Evolutionary conservation across 2,329 filamentous ascomycete species (phyloP), one percentile per base, ranked within the genome.

Genomic region (Gyromitra esculenta): DNA sequence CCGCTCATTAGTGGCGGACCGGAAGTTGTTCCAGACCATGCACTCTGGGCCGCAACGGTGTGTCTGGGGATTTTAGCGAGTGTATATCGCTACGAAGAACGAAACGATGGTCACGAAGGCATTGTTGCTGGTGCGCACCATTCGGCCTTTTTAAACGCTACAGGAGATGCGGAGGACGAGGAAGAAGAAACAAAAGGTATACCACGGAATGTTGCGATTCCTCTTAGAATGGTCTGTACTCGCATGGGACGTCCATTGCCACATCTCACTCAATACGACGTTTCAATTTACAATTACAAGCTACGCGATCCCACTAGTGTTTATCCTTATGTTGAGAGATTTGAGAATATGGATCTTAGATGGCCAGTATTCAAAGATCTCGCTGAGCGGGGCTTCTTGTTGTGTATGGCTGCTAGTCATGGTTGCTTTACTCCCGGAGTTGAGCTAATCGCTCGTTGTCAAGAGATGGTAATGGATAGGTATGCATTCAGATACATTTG

Each of bases 361-460:
- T 88, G 87, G 87, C 85, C 86, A 0, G 85, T 87, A 82, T 88
- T 88, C 66, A 86, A 86, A 11, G 86, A 88, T 77, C 83, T 84
- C 21, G 85, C 86, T 0, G 86, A 88, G 79, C 84, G 87, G 8
- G 85, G 86, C 2, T 88, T 88, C 68, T 82, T 87, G 8, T 71
- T 81, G 7, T 81, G 81, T 67, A 81, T 81, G 81, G 81, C 81
- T 5, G 81, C 81, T 67, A 80, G 81, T 21, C 81, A 81, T 73
- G 81, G 81, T 11, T 80, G 78, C 68, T 81, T 81, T 59, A 80
- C 79, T 54, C 67, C 76, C 31, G 81, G 81, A 4, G 70, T 81
- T n/a, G 81, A 81, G 65, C 54, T 78, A 31, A 75, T 88, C 39
- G 86, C 87, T 0, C 85, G 85, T 1, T 88, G 86, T 50, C 87